phyloP scores from a whole-genome alignment of 371 early-diverging fungal genomes.

The Apophysomyces trapeziformis region DNA sequence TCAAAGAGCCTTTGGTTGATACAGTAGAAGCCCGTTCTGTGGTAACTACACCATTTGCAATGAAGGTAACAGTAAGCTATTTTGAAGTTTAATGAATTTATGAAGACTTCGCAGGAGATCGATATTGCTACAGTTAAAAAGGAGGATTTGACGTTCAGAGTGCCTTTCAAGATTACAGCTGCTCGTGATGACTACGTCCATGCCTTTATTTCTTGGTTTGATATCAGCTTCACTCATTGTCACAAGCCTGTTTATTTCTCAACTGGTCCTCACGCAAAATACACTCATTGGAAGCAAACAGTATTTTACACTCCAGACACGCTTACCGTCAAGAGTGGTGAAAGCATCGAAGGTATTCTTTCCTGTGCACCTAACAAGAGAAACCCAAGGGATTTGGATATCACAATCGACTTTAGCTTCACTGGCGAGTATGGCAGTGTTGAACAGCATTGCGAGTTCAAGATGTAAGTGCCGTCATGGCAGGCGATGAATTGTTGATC shows the following conservation, averaged over 20 bases:
- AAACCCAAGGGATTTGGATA: constrained; percentile 96
- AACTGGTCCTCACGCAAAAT: constrained; percentile 86
- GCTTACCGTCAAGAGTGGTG: constrained; percentile 77
- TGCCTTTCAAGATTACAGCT: constrained; percentile 79
- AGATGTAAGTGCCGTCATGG: constrained; percentile 66
- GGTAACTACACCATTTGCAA: constrained; percentile 69
- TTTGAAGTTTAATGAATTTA: no score
- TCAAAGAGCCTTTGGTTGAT: constrained; percentile 94
- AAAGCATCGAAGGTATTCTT: constrained; percentile 81
- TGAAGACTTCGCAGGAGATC: constrained; percentile 50
- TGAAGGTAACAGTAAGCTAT: constrained; percentile 57
- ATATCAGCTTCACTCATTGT: constrained; percentile 87
- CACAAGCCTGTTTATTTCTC: constrained; percentile 89
- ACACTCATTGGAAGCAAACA: constrained; percentile 99
- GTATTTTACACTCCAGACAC: constrained; percentile 85
- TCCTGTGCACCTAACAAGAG: constrained; percentile 82
- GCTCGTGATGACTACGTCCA: constrained; percentile 85
- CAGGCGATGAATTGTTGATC: not conserved
- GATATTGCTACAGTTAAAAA: constrained; percentile 83
- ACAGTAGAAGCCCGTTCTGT: constrained; percentile 83
- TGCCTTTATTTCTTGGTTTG: constrained; percentile 94
- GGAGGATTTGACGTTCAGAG: constrained; percentile 83
- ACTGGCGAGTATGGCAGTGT: constrained; percentile 64
- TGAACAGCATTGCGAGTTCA: constrained; percentile 79
- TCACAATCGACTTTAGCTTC: constrained; percentile 78